Evolutionary conservation across 352 stramenopile genomes (phyloP).

Genomic region (Phytophthora tubulina): DNA sequence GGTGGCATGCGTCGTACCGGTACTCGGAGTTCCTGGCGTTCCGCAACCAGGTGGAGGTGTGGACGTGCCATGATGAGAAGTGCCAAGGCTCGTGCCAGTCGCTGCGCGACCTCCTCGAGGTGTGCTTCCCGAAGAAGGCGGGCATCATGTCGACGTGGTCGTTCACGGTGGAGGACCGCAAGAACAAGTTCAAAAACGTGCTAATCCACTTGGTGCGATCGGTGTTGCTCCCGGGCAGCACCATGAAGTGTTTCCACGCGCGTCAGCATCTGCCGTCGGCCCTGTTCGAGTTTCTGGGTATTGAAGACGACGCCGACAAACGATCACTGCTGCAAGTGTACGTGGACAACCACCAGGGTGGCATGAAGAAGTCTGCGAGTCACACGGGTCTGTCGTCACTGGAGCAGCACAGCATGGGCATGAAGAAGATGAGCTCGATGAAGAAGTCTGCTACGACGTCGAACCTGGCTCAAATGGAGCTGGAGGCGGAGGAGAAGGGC

Average conservation of each 20-base stretch:
- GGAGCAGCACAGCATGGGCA: constrained; percentile 30
- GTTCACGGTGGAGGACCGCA: constrained; percentile 57
- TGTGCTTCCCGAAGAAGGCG: constrained; percentile 72
- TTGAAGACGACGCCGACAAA: constrained; percentile 60
- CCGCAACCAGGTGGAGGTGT: constrained; percentile 62
- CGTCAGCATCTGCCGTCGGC: constrained; percentile 56
- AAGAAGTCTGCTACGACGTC: constrained; percentile 41
- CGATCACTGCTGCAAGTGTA: constrained; percentile 78
- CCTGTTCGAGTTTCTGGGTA: constrained; percentile 68
- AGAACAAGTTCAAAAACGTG: constrained; percentile 71
- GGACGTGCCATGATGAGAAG: constrained; percentile 65
- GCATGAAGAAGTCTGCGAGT: constrained; percentile 46
- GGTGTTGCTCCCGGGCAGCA: constrained; percentile 65
- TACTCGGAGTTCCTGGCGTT: constrained; percentile 77
- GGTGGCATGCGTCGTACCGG: constrained; percentile 64
- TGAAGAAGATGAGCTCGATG: constrained; percentile 37
- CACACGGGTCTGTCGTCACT: constrained; percentile 38
- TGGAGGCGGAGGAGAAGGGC: constrained; percentile 39
- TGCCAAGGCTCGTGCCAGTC: constrained; percentile 72
- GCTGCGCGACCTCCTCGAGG: constrained; percentile 66
- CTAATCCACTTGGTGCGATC: constrained; percentile 73
- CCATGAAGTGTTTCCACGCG: constrained; percentile 72
- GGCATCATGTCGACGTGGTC: constrained; percentile 54
- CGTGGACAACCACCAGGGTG: constrained; percentile 64
- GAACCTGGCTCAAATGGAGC: constrained; percentile 38